These are phyloP conservation scores for Talaromyces sp. DNA, from an alignment of 2,329 filamentous ascomycete species.

Conservation along the genomic window DNA sequence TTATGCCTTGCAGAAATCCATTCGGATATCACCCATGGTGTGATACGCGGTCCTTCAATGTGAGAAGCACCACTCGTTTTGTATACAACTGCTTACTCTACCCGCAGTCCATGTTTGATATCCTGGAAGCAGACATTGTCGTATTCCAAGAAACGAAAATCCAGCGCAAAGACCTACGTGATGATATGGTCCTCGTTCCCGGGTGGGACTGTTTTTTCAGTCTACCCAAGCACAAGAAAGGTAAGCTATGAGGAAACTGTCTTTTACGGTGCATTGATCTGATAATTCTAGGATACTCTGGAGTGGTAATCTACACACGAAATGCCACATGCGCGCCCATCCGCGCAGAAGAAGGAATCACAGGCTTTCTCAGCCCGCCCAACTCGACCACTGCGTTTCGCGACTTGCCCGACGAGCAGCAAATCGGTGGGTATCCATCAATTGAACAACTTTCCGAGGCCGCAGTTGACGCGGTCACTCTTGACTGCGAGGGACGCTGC, in stretches of 20 bases:
- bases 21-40: conserved; percentile 83
- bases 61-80: conserved; percentile 24
- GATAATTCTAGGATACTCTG: conserved; percentile 69
- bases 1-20: conserved; percentile 56
- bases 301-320: conserved; percentile 92
- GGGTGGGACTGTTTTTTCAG: conserved; percentile 98
- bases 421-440: conserved; percentile 84
- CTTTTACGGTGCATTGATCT: not conserved
- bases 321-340: conserved; percentile 79
- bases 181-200: conserved; percentile 92
- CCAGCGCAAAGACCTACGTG: conserved; percentile 80
- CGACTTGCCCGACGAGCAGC: conserved; percentile 65
- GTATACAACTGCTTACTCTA: not conserved
- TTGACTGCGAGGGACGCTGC: conserved; percentile 89
- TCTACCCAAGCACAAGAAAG: conserved; percentile 88
- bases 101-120: conserved; percentile 80
- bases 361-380: conserved; percentile 70
- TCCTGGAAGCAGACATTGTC: conserved; percentile 84
- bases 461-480: conserved; percentile 59
- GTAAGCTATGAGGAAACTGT: conserved; percentile 36
- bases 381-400: conserved; percentile 65
- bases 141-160: conserved; percentile 97
- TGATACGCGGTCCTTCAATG: conserved; percentile 63
- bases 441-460: conserved; percentile 58
- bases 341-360: conserved; percentile 87